Percentiles rank a stretch among this genome's conserved stretches.
These are phyloP conservation scores for Nicotiana benthamiana DNA, from an alignment of 257 asterid species.

Conservation along the genomic window DNA sequence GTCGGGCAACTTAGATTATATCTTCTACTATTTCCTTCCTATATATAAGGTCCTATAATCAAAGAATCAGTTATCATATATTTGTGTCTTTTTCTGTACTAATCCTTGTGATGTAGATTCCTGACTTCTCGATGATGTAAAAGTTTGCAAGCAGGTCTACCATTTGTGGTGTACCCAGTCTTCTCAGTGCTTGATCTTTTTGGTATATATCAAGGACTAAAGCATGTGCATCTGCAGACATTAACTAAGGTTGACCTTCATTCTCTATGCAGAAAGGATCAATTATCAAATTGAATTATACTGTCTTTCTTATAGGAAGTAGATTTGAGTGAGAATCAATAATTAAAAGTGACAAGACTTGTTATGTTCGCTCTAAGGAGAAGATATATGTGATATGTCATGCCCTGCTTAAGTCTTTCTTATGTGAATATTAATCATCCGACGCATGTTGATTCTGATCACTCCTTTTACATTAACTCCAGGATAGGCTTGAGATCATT, in stretches of 20 bases:
- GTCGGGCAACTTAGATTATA: too few relatives aligned
- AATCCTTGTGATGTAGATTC: conserved; percentile 8
- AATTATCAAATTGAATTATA: background rate
- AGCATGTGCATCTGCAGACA: conserved; percentile 92
- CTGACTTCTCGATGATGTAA: conserved; percentile 24
- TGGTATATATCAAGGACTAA: conserved; percentile 86
- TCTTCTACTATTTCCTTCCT: background rate
- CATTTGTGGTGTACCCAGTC: conserved; percentile 72
- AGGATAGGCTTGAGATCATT: conserved; percentile 87
- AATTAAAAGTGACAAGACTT: background rate
- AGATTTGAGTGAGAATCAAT: background rate
- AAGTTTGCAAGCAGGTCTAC: conserved; percentile 74
- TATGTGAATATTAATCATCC: background rate
- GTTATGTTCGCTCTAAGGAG: background rate
- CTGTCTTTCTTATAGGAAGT: background rate
- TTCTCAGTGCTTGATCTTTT: conserved; percentile 72
- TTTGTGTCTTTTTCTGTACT: background rate
- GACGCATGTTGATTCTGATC: background rate
- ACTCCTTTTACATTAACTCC: conserved; percentile 6
- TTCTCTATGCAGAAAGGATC: background rate
- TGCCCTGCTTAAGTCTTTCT: background rate
- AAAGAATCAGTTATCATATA: background rate
- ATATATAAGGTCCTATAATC: background rate
- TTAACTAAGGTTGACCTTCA: conserved; percentile 69
- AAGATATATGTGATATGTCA: background rate